A percentile compares a stretch with the other conserved stretches of the same genome.
phyloP scores from a whole-genome alignment of 495 filamentous ascomycete genomes.

The Neurospora tetrasperma region DNA sequence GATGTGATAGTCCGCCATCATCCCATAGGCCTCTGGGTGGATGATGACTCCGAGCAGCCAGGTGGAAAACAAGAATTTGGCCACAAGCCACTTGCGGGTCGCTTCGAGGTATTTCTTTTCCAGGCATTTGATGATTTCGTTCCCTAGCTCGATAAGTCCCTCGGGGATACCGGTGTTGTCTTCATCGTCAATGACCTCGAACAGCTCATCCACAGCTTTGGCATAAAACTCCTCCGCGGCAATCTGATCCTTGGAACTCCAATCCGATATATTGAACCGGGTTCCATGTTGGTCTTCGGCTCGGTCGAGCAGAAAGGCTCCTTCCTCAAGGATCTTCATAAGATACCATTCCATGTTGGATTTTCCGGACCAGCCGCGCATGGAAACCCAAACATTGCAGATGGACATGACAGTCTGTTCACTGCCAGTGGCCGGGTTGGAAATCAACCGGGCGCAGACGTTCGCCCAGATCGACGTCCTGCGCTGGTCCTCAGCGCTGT shows the following conservation, averaged over 20 bases:
- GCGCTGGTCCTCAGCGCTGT: conserved; percentile 62
- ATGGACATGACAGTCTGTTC: conserved; percentile 60
- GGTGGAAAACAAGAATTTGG: conserved; percentile 84
- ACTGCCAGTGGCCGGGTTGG: conserved; percentile 32
- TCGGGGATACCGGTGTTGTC: conserved; percentile 75
- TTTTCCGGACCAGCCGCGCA: conserved; percentile 81
- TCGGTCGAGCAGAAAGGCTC: conserved; percentile 76
- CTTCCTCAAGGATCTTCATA: conserved; percentile 86
- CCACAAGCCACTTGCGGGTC: conserved; percentile 69
- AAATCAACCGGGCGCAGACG: conserved; percentile 70
- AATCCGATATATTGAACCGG: conserved; percentile 54
- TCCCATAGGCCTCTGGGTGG: conserved; percentile 80
- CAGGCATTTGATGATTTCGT: conserved; percentile 69
- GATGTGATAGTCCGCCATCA: conserved; percentile 86
- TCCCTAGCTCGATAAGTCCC: conserved; percentile 69
- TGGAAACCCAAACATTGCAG: conserved; percentile 75
- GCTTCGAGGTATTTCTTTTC: conserved; percentile 58
- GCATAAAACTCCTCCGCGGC: conserved; percentile 86
- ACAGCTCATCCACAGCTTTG: conserved; percentile 68
- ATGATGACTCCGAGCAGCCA: conserved; percentile 78
- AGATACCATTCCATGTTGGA: conserved; percentile 86
- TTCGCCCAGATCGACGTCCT: conserved; percentile 81
- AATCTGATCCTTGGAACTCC: conserved; percentile 58
- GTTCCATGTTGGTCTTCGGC: conserved; percentile 58
- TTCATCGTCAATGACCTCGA: conserved; percentile 72